Evolutionary conservation across 805 yeast genomes (phyloP).

Genomic region (Wickerhamomyces rabaulensis): DNA sequence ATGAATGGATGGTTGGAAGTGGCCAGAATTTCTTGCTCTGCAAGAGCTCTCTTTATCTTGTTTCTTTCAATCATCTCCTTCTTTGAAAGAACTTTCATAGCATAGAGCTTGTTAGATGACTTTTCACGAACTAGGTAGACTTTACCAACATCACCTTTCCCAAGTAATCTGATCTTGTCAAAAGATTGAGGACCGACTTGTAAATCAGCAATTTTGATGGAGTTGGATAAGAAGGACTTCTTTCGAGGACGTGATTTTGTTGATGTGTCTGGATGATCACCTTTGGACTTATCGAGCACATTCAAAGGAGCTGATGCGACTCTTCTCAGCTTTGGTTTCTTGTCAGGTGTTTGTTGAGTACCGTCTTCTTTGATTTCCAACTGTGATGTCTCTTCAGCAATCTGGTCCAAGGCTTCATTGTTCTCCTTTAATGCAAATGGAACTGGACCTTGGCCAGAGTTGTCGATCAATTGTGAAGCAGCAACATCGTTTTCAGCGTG

Average conservation of each 20-base stretch:
- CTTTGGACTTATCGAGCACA: slow-evolving; percentile 29
- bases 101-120: slow-evolving; percentile 66
- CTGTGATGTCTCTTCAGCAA: slow-evolving; percentile 27
- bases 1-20: slow-evolving; percentile 96
- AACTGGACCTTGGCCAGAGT: slow-evolving; percentile 25
- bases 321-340: slow-evolving; percentile 45
- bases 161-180: slow-evolving; percentile 84
- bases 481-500: slow-evolving; percentile 29
- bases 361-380: not conserved
- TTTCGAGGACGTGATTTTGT: slow-evolving; percentile 32
- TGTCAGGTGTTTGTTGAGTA: not conserved
- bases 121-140: slow-evolving; percentile 90
- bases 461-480: slow-evolving; percentile 3
- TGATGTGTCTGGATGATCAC: slow-evolving; percentile 13
- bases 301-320: slow-evolving; percentile 85
- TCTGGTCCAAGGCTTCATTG: slow-evolving; percentile 27
- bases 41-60: slow-evolving; percentile 89
- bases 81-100: slow-evolving; percentile 88
- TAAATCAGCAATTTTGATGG: slow-evolving; percentile 68
- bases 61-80: slow-evolving; percentile 93
- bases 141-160: slow-evolving; percentile 97
- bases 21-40: slow-evolving; percentile 95
- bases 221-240: slow-evolving; percentile 49
- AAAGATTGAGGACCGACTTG: slow-evolving; percentile 85
- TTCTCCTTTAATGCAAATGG: slow-evolving; percentile 26